A percentile compares a stretch with the other conserved stretches of the same genome.
These are phyloP conservation scores for Tylopilus intermedius DNA, from an alignment of 768 basidiomycete species.

Conservation along the genomic window DNA sequence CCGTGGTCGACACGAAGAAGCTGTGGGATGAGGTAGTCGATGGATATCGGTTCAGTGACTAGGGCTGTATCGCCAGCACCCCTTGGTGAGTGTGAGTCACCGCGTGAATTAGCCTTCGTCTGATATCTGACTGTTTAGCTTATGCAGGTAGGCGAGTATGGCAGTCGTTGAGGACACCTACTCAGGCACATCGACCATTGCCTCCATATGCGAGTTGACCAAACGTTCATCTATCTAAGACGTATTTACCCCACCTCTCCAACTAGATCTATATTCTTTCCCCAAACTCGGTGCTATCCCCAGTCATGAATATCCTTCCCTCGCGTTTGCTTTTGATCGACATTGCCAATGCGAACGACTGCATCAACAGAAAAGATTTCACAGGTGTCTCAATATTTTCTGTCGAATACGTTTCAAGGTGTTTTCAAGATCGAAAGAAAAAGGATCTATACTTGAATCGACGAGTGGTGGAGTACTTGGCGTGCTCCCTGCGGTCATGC, in stretches of 20 bases:
- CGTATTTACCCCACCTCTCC: no score
- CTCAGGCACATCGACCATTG: no score
- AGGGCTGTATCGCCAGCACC: not conserved
- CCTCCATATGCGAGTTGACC: no score
- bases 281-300: slow-evolving; percentile 13
- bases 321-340: slow-evolving; percentile 23
- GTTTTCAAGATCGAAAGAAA: not conserved
- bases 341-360: slow-evolving; percentile 18
- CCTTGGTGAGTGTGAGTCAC: not conserved
- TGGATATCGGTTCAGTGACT: slow-evolving; percentile 16
- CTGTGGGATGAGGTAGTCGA: slow-evolving; percentile 72
- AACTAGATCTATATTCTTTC: slow-evolving; percentile 5
- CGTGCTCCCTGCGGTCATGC: not conserved
- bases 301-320: slow-evolving; percentile 18
- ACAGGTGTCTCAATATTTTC: slow-evolving; percentile 19
- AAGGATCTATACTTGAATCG: slow-evolving; percentile 8
- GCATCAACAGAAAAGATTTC: slow-evolving; percentile 16
- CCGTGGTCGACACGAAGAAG: slow-evolving; percentile 63
- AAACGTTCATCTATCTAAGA: no score
- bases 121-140: not conserved
- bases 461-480: slow-evolving; percentile 5
- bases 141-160: not conserved
- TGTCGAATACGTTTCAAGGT: not conserved
- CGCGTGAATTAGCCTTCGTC: no score
- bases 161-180: no score